A percentile compares a stretch with the other conserved stretches of the same genome.
These are phyloP conservation scores for Anisodus tanguticus DNA, from an alignment of 257 asterid species.

Conservation along the genomic window DNA sequence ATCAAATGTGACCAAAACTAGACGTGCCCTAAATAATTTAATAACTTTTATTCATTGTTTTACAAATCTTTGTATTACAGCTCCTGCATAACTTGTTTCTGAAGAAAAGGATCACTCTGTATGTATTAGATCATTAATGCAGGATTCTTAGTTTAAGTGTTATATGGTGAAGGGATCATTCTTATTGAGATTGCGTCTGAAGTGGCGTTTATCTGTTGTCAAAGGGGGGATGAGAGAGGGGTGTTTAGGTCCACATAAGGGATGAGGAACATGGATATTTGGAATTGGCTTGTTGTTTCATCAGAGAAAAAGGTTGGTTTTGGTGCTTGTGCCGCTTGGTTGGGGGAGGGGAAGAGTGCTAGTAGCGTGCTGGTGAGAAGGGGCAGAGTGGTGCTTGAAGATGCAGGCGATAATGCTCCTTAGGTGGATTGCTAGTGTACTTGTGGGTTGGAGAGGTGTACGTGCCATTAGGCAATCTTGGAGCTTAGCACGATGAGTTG, in stretches of 20 bases:
- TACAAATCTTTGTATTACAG: not conserved
- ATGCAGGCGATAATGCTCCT: not conserved
- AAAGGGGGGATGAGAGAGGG: not conserved
- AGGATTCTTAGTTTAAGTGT: conserved; percentile 4
- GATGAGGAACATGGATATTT: conserved; percentile 12
- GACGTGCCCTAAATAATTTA: not conserved
- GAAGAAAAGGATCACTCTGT: not conserved
- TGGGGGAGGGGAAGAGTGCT: not conserved
- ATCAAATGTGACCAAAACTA: not conserved
- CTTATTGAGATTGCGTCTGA: not conserved
- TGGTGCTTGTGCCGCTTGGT: not conserved
- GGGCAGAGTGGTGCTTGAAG: conserved; percentile 12
- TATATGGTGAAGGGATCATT: conserved; percentile 22
- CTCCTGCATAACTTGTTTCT: conserved; percentile 12
- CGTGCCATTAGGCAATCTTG: not conserved
- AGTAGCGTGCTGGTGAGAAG: not conserved
- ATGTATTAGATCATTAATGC: not conserved
- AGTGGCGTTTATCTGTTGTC: not conserved
- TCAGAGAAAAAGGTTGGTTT: not conserved
- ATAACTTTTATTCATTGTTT: not conserved
- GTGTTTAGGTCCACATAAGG: not conserved
- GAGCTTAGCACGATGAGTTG: not conserved
- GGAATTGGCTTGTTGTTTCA: not conserved
- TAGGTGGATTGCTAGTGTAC: not conserved
- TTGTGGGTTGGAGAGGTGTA: not conserved